Evolutionary conservation across 106 monocot species (phyloP).

Genomic region (Apostasia ramifera): DNA sequence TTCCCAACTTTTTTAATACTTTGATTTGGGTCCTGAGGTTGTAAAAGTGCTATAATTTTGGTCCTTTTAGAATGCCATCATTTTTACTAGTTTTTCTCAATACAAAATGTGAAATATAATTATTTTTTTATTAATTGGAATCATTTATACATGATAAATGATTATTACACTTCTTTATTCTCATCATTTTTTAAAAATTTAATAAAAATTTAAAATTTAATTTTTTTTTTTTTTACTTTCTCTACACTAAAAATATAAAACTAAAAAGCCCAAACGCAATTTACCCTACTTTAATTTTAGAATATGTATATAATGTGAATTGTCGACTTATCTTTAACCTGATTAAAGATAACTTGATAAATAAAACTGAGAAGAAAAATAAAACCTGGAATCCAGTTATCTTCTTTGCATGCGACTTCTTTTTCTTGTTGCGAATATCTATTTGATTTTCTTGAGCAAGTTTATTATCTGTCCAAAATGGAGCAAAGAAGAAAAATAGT

Average conservation of each 20-base stretch:
- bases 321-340: background rate
- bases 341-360: background rate
- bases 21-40: too few species aligned
- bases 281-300: background rate
- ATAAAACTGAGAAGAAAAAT: slow-evolving; percentile 4
- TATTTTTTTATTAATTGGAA: too few species aligned
- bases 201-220: background rate
- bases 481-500: background rate
- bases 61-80: too few species aligned
- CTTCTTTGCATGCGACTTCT: slow-evolving; percentile 71
- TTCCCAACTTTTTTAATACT: too few species aligned
- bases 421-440: slow-evolving; percentile 66
- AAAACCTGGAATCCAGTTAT: slow-evolving; percentile 91
- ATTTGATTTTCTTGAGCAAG: slow-evolving; percentile 66
- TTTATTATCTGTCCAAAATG: slow-evolving; percentile 42
- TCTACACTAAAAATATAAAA: background rate
- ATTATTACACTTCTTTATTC: too few species aligned
- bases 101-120: too few species aligned
- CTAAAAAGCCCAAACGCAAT: background rate
- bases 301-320: background rate
- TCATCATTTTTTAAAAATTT: background rate
- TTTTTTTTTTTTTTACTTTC: background rate
- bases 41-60: too few species aligned
- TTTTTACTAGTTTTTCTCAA: background rate
- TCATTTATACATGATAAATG: too few species aligned